These are phyloP conservation scores for Celoporthe dispersa DNA, from an alignment of 2,329 filamentous ascomycete species.

Conservation along the genomic window DNA sequence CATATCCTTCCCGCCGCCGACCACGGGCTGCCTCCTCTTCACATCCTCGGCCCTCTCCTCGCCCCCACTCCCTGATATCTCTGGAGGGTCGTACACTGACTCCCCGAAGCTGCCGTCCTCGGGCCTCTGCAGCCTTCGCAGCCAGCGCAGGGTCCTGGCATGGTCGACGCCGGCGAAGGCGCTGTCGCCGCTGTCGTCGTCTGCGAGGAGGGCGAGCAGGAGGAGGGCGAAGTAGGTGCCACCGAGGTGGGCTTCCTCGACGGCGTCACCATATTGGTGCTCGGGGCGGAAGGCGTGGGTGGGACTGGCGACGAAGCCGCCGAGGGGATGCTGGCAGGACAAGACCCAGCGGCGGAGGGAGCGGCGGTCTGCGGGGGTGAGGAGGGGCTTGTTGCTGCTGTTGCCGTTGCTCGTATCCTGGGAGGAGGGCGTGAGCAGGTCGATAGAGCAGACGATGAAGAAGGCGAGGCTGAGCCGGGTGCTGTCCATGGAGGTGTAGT, in stretches of 20 bases:
- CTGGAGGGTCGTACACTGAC: conserved; percentile 59
- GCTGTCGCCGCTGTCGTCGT: conserved; percentile 42
- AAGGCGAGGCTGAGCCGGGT: conserved; percentile 88
- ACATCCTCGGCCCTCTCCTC: conserved; percentile 3
- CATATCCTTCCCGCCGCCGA: conserved; percentile 84
- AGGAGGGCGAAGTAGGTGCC: conserved; percentile 89
- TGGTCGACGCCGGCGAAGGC: conserved; percentile 70
- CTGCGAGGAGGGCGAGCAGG: conserved; percentile 61
- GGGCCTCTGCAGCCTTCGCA: conserved; percentile 72
- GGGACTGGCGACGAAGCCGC: conserved; percentile 88
- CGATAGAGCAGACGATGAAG: conserved; percentile 85
- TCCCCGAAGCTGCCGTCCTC: conserved; percentile 91
- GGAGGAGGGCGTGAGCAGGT: conserved; percentile 72
- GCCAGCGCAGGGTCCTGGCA: conserved; percentile 71
- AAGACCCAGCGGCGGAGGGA: conserved; percentile 77
- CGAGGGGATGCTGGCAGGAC: conserved; percentile 79
- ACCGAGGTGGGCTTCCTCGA: conserved; percentile 71
- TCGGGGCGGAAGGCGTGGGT: conserved; percentile 57
- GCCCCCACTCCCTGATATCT: conserved; percentile 42
- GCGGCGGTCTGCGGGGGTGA: conserved; percentile 49
- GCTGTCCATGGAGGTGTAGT: conserved; percentile 88
- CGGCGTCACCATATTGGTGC: conserved; percentile 33
- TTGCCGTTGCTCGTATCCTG: background rate
- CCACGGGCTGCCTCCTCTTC: conserved; percentile 39
- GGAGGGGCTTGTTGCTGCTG: conserved; percentile 39